These are phyloP conservation scores for Saccharomycopsis amapae DNA, from an alignment of 805 yeast genomes.

Conservation along the genomic window DNA sequence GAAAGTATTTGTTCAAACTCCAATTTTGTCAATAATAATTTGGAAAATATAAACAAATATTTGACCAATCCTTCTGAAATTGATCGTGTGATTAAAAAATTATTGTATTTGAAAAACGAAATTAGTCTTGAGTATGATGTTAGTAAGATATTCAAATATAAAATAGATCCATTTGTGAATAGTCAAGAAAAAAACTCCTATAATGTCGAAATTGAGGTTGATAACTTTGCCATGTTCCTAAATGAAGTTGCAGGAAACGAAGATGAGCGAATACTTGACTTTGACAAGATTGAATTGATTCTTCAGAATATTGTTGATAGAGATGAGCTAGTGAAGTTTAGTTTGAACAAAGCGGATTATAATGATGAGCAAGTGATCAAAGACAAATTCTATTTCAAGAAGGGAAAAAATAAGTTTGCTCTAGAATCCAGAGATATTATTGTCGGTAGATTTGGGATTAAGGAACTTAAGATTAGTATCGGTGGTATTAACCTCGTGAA, in stretches of 20 bases:
- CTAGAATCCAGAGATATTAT: conserved; percentile 22
- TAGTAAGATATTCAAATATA: conserved; percentile 32
- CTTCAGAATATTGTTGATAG: conserved; percentile 12
- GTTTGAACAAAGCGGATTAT: background rate
- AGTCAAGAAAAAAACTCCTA: conserved; percentile 33
- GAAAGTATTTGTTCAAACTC: conserved; percentile 8
- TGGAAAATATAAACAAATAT: conserved; percentile 21
- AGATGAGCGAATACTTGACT: conserved; percentile 7
- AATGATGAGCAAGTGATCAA: background rate
- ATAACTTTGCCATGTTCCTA: conserved; percentile 24
- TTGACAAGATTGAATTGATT: conserved; percentile 23
- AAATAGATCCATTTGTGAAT: conserved; percentile 33
- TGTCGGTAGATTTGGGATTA: conserved; percentile 24
- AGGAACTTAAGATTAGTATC: conserved; percentile 21
- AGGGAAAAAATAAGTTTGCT: conserved; percentile 13
- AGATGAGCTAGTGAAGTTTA: conserved; percentile 14
- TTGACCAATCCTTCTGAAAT: conserved; percentile 24
- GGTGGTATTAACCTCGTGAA: conserved; percentile 25
- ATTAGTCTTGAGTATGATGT: conserved; percentile 27
- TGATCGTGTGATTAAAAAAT: conserved; percentile 21
- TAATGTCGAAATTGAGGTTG: conserved; percentile 30
- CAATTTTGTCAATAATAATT: conserved; percentile 19
- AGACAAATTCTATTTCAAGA: conserved; percentile 7
- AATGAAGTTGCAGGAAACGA: conserved; percentile 10
- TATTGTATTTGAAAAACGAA: conserved; percentile 22